Percentiles rank a stretch among this genome's conserved stretches.
Conservation (phyloP, 805 yeast genomes). For the Yarrowia phangngaensis region DNA sequence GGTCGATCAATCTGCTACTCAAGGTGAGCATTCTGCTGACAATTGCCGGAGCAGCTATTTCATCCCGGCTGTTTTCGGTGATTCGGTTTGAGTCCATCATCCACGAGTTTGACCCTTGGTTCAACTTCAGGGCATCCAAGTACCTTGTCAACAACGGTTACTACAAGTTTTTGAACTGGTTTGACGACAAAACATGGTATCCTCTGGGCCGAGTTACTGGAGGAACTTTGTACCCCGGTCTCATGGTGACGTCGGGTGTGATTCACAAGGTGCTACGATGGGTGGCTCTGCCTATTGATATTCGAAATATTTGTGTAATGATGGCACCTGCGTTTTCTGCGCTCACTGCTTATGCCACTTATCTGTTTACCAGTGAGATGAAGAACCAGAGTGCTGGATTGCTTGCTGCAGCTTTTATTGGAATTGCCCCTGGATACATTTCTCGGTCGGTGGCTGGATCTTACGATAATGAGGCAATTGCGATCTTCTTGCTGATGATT, state of each 20-base stretch:
- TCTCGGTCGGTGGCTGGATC: constrained; percentile 98
- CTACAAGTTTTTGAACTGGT: constrained; percentile 94
- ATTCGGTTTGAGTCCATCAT: constrained; percentile 93
- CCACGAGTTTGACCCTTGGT: constrained; percentile 74
- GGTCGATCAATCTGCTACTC: constrained; percentile 42
- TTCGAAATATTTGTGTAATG: constrained; percentile 91
- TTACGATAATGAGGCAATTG: constrained; percentile 98
- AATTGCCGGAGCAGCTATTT: constrained; percentile 86
- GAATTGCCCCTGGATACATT: constrained; percentile 97
- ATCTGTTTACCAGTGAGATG: constrained; percentile 81
- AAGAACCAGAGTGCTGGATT: constrained; percentile 87
- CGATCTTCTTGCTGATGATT: constrained; percentile 91
- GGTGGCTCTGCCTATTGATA: constrained; percentile 79
- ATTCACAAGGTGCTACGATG: constrained; percentile 70
- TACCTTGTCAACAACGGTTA: constrained; percentile 78
- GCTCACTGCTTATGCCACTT: constrained; percentile 84
- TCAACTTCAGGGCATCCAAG: constrained; percentile 91
- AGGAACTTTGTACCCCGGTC: constrained; percentile 95
- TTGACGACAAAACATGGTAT: constrained; percentile 98
- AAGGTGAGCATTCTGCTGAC: constrained; percentile 65
- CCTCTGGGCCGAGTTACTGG: constrained; percentile 99
- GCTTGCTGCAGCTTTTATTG: constrained; percentile 89
- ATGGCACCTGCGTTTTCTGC: constrained; percentile 97
- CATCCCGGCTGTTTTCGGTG: constrained; percentile 92
- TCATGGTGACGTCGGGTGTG: constrained; percentile 95